These are phyloP conservation scores for Botryosphaeria dothidea DNA, from an alignment of 2,329 filamentous ascomycete genomes.

Conservation along the genomic window DNA sequence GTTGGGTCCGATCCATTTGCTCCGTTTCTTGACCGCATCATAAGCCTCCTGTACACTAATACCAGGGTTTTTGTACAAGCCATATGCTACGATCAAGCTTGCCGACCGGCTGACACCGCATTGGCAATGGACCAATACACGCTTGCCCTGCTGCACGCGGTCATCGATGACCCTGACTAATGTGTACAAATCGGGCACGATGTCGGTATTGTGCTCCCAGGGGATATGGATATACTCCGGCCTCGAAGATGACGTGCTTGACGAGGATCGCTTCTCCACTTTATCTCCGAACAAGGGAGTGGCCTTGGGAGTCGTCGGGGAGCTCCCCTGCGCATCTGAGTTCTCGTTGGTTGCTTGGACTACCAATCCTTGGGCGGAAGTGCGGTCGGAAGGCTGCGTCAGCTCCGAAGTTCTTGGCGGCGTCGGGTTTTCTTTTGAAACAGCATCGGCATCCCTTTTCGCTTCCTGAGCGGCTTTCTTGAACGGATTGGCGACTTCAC, in stretches of 20 bases:
- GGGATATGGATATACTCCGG: slow-evolving; percentile 86
- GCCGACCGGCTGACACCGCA: slow-evolving; percentile 84
- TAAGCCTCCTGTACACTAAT: slow-evolving; percentile 82
- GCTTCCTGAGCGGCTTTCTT: slow-evolving; percentile 28
- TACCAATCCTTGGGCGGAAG: slow-evolving; percentile 20
- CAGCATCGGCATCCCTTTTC: not conserved
- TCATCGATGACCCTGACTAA: slow-evolving; percentile 77
- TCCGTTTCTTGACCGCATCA: slow-evolving; percentile 76
- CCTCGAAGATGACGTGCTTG: slow-evolving; percentile 34
- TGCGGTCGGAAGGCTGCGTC: slow-evolving; percentile 11
- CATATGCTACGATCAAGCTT: slow-evolving; percentile 83
- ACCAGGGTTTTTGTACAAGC: slow-evolving; percentile 74
- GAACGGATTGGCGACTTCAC: slow-evolving; percentile 79
- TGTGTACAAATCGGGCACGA: slow-evolving; percentile 72
- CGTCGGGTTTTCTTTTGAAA: slow-evolving; percentile 18
- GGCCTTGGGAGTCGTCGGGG: slow-evolving; percentile 55
- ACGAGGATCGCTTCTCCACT: slow-evolving; percentile 20
- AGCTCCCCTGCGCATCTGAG: slow-evolving; percentile 30
- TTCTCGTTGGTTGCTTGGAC: slow-evolving; percentile 23
- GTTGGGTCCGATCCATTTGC: slow-evolving; percentile 86
- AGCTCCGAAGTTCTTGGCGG: slow-evolving; percentile 9
- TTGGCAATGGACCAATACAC: slow-evolving; percentile 80
- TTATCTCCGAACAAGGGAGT: slow-evolving; percentile 35
- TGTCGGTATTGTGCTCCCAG: slow-evolving; percentile 88
- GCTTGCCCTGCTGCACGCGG: slow-evolving; percentile 71